A percentile compares a stretch with the other conserved stretches of the same genome.
These are phyloP conservation scores for Aspergillus nanangensis DNA, from an alignment of 495 filamentous ascomycete genomes.

Conservation along the genomic window DNA sequence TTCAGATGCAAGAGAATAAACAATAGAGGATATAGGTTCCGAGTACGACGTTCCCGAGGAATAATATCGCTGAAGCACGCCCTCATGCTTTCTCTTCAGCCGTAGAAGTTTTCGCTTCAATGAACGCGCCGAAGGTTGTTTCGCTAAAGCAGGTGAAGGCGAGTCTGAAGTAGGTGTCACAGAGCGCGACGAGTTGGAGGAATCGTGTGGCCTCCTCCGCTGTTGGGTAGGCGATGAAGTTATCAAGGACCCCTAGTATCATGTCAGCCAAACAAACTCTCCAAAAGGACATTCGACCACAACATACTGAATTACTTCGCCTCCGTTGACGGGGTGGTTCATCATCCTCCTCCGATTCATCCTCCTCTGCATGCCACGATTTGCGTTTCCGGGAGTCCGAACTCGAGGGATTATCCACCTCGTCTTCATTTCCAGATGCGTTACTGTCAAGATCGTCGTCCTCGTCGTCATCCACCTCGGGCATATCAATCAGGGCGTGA, in stretches of 20 bases:
- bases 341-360: conserved; percentile 19
- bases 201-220: conserved; percentile 29
- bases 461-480: conserved; percentile 80
- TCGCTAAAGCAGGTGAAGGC: conserved; percentile 54
- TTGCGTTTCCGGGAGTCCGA: conserved; percentile 66
- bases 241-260: conserved; percentile 54
- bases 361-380: conserved; percentile 65
- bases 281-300: neutral
- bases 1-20: conserved; percentile 93
- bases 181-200: conserved; percentile 42
- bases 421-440: conserved; percentile 33
- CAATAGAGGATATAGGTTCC: conserved; percentile 86
- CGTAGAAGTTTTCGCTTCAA: conserved; percentile 69
- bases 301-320: conserved; percentile 78
- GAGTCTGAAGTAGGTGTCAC: conserved; percentile 45
- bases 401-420: conserved; percentile 16
- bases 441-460: conserved; percentile 49
- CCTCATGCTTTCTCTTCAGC: conserved; percentile 71
- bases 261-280: conserved; percentile 17
- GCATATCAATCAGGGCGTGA: conserved; percentile 79
- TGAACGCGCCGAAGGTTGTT: conserved; percentile 58
- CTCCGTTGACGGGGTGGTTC: conserved; percentile 71
- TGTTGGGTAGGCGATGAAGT: conserved; percentile 45
- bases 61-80: conserved; percentile 73
- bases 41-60: conserved; percentile 83